phyloP scores from a whole-genome alignment of 2,329 filamentous ascomycete species.

The Colletotrichum tropicale region DNA sequence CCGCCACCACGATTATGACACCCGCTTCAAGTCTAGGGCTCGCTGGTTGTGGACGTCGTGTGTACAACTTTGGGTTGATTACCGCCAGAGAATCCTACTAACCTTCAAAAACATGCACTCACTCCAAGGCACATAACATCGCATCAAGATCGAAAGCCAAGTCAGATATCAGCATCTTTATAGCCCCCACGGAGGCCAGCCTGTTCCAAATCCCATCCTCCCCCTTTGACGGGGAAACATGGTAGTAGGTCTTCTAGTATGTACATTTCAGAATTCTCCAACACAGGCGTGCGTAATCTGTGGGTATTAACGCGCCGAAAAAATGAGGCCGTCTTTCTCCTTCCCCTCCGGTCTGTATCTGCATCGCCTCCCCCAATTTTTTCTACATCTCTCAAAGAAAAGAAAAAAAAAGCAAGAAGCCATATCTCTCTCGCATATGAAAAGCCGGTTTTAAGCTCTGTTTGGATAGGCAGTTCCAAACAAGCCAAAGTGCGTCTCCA shows the following conservation, averaged over 20 bases:
- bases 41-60: background rate
- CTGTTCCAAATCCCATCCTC: background rate
- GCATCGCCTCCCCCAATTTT: background rate
- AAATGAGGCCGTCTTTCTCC: background rate
- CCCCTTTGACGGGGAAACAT: background rate
- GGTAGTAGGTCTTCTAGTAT: background rate
- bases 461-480: background rate
- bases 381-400: background rate
- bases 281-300: background rate
- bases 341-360: background rate
- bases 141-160: background rate
- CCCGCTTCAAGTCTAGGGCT: background rate
- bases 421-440: background rate
- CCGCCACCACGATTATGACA: background rate
- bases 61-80: background rate
- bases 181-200: background rate
- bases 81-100: background rate
- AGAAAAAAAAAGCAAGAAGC: background rate
- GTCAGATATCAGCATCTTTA: conserved; percentile 10
- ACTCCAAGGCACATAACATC: background rate
- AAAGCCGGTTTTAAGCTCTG: background rate
- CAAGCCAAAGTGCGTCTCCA: background rate
- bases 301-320: background rate
- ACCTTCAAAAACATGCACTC: background rate
- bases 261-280: conserved; percentile 2